Evolutionary conservation across 2,329 filamentous ascomycete genomes (phyloP), one percentile per base, ranked within the genome.

Genomic region (Pseudohalonectria lignicola): DNA sequence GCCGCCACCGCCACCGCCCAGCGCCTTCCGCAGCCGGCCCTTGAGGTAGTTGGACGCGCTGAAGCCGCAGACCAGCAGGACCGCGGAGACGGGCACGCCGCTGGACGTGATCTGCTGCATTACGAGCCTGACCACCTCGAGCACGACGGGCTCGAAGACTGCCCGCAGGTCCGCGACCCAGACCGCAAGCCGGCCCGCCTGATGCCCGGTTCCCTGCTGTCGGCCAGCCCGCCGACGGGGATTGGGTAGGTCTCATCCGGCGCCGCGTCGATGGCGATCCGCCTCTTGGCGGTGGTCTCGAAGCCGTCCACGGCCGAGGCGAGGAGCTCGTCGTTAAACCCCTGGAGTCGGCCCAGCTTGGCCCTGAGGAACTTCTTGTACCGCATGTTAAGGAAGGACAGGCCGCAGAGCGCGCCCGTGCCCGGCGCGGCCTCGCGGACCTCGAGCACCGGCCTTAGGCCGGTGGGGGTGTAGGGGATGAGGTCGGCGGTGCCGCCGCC

Each of bases 401-500:
- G 69, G 15, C 68, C 69, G 40, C 66, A 71, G 39, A 64, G 59
- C 3, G 61, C 66, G 5, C 68, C 68, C 5, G 63, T 66, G 1
- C 67, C 67, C 15, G 63, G 60, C 3, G 63, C 63, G 13, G 67
- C 63, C 48, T 72, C 69, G 39, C 60, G 57, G 12, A 73, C 54
- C 42, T 66, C 59, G 4, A 71, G 51, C 13, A 58, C 55, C 2
- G 67, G 67, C 36, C 61, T 53, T 4, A 67, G 47, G 9, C 55
- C 52, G 3, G 53, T 60, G 33, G 73, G 61, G 39, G 65, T 63
- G 42, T 73, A 73, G 3, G 66, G 66, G 39, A 73, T 71, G 16
- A 73, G 53, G 47, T 73, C 69, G 2, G 69, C 68, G 1, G 68
- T 71, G 18, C 69, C 70, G 25, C 70, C 70, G 10, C 69, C 69